phyloP scores from a whole-genome alignment of 2,329 filamentous ascomycete species.

The Cladobotryum mycophilum region DNA sequence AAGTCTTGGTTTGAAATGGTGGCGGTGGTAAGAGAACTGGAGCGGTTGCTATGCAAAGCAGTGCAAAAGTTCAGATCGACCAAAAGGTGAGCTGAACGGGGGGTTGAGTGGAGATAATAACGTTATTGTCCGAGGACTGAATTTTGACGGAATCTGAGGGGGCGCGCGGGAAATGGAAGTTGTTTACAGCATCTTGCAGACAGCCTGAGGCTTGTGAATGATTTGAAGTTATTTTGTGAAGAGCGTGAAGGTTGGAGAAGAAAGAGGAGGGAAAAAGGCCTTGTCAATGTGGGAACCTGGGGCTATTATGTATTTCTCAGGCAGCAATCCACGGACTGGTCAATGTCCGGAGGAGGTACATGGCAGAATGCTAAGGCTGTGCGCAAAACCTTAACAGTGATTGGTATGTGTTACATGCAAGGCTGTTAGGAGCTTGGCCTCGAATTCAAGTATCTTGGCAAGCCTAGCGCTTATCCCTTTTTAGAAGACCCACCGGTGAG shows the following conservation, averaged over 20 bases:
- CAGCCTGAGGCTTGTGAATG: constrained; percentile 30
- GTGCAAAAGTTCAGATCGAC: constrained; percentile 63
- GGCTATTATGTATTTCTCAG: constrained; percentile 42
- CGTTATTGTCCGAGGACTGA: constrained; percentile 39
- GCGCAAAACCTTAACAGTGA: constrained; percentile 6
- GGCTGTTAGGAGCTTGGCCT: constrained; percentile 7
- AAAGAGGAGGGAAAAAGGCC: constrained; percentile 23
- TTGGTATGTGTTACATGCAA: background rate
- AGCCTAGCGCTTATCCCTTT: constrained; percentile 4
- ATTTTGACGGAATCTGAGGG: constrained; percentile 44
- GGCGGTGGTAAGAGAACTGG: constrained; percentile 48
- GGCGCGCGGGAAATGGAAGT: constrained; percentile 31
- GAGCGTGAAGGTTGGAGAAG: constrained; percentile 25
- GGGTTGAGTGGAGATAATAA: constrained; percentile 40
- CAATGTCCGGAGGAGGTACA: constrained; percentile 15
- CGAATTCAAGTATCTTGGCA: background rate
- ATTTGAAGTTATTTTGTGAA: constrained; percentile 27
- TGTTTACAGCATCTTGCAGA: constrained; percentile 55
- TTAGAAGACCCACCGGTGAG: constrained; percentile 26
- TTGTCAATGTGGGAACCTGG: constrained; percentile 18
- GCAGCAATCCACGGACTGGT: constrained; percentile 30
- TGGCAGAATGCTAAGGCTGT: background rate
- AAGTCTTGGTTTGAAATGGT: constrained; percentile 61
- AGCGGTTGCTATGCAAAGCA: constrained; percentile 52
- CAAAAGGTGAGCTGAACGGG: constrained; percentile 46